phyloP scores from a whole-genome alignment of 345 rosid species.

The Moricandia arvensis region DNA sequence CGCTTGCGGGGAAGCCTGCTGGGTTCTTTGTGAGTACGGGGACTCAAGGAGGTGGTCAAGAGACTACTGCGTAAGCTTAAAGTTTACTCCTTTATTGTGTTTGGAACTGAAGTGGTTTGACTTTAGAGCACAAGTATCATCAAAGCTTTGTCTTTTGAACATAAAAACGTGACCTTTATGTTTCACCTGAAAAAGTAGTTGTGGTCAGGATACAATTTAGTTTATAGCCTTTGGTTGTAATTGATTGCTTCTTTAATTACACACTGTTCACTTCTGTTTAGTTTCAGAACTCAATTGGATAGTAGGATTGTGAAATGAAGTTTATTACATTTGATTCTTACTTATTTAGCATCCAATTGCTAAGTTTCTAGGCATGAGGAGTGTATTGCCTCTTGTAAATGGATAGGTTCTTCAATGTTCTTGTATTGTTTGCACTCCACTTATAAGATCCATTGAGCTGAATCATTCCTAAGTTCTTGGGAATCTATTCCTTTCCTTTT shows the following conservation, averaged over 20 bases:
- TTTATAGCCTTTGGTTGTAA: neutral
- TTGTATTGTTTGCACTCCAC: neutral
- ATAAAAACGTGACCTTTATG: no score
- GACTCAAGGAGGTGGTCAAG: slow-evolving; percentile 91
- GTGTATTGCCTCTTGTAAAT: neutral
- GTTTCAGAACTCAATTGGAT: neutral
- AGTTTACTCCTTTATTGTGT: neutral
- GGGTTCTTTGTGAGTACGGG: slow-evolving; percentile 86
- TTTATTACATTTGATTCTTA: neutral
- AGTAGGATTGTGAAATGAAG: neutral
- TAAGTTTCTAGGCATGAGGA: neutral
- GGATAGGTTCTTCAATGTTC: slow-evolving; percentile 1
- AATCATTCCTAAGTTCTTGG: neutral
- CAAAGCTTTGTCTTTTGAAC: neutral
- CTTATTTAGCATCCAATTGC: neutral
- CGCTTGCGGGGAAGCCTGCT: slow-evolving; percentile 80
- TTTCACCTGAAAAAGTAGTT: neutral
- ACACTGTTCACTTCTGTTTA: no score
- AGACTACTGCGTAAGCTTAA: slow-evolving; percentile 73
- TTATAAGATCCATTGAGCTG: neutral
- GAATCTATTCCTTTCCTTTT: neutral
- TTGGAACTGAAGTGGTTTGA: neutral
- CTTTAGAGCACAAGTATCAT: neutral
- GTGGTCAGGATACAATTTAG: slow-evolving; percentile 12
- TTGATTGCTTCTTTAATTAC: neutral